A percentile compares a stretch with the other conserved stretches of the same genome.
phyloP scores from a whole-genome alignment of 305 asterid species.

The Fraxinus ornus region DNA sequence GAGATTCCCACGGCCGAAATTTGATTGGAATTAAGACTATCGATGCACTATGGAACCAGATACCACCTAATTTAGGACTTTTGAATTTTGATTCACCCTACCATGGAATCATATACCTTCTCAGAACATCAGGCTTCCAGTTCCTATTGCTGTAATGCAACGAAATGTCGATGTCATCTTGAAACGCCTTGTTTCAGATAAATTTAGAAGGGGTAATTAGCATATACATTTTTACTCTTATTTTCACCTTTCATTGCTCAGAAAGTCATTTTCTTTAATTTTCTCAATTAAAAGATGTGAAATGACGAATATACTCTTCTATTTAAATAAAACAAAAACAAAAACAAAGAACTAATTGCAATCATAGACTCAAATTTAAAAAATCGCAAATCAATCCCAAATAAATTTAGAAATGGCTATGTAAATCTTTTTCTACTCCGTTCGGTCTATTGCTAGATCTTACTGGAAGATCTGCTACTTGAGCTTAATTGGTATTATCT shows the following conservation, averaged over 20 bases:
- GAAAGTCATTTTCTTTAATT: background rate
- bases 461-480: background rate
- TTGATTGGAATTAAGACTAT: background rate
- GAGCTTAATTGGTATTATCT: background rate
- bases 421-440: background rate
- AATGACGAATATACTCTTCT: background rate
- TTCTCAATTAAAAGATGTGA: background rate
- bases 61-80: background rate
- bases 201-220: background rate
- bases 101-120: background rate
- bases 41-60: conserved; percentile 13
- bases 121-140: background rate
- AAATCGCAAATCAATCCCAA: no score
- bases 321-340: no score
- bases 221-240: background rate
- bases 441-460: background rate
- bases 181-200: background rate
- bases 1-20: conserved; percentile 7
- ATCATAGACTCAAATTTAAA: no score
- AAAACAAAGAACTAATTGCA: no score
- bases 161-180: background rate
- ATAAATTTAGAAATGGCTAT: background rate
- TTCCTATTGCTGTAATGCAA: background rate
- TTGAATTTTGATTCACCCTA: background rate
- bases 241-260: background rate